These are phyloP conservation scores for Fusarium pseudonygamai DNA, from an alignment of 2,329 filamentous ascomycete genomes.

Conservation along the genomic window DNA sequence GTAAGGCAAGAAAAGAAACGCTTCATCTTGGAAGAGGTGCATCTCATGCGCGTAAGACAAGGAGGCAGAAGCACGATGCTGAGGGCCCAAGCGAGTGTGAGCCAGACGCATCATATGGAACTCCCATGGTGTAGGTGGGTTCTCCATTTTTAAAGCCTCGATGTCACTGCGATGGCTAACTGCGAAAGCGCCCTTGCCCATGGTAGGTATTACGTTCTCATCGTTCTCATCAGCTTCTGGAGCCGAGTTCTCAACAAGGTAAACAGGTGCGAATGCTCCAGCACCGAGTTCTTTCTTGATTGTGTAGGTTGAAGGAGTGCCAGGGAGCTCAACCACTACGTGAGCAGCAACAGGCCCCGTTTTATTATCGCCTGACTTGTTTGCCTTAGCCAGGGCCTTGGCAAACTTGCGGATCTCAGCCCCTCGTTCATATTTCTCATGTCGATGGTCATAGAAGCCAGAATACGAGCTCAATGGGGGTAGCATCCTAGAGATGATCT, in stretches of 20 bases:
- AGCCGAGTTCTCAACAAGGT: slow-evolving; percentile 81
- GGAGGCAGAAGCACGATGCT: slow-evolving; percentile 76
- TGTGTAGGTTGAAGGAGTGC: slow-evolving; percentile 73
- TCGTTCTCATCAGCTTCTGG: slow-evolving; percentile 57
- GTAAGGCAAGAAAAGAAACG: slow-evolving; percentile 88
- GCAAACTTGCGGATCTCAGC: slow-evolving; percentile 84
- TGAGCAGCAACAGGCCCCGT: slow-evolving; percentile 66
- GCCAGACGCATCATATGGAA: slow-evolving; percentile 93
- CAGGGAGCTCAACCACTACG: slow-evolving; percentile 74
- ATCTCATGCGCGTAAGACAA: slow-evolving; percentile 88
- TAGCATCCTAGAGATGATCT: slow-evolving; percentile 78
- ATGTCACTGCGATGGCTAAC: slow-evolving; percentile 65
- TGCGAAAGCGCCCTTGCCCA: slow-evolving; percentile 72
- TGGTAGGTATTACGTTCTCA: slow-evolving; percentile 57
- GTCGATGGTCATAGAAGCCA: slow-evolving; percentile 80
- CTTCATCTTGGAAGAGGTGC: slow-evolving; percentile 90
- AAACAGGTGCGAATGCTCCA: slow-evolving; percentile 95
- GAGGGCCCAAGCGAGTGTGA: slow-evolving; percentile 77
- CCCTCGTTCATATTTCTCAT: slow-evolving; percentile 71
- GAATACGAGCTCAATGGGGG: slow-evolving; percentile 78
- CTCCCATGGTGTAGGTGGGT: slow-evolving; percentile 89
- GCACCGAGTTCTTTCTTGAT: slow-evolving; percentile 88
- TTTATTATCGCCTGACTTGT: slow-evolving; percentile 71
- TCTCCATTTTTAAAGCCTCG: slow-evolving; percentile 95
- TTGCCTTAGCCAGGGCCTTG: slow-evolving; percentile 70